Base-by-base conservation (phyloP, 2,329 filamentous ascomycete species). In the Geosmithia flava region DNA sequence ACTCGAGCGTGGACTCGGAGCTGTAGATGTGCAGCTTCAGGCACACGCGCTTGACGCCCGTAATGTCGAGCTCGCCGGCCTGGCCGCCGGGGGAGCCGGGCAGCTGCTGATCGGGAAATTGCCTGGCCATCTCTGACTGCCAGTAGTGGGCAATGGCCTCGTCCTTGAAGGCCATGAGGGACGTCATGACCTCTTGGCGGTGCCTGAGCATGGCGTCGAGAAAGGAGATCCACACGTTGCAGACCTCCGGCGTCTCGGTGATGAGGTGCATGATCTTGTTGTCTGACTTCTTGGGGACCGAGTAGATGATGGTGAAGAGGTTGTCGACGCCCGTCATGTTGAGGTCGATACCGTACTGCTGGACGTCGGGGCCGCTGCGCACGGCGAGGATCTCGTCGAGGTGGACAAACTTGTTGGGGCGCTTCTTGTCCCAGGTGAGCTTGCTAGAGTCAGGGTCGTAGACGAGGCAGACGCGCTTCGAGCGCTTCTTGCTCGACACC, bases 351-450 rank as follows among this genome's bases (percentile, higher is more conserved):
- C 87, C 84, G 61, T 95, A 95, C 61, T 95, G 91, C 49, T 86
- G 81, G 17, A 91, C 87, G 60, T 97, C 87, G 13, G 78, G 77
- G 17, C 87, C 89, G 33, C 83, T 80, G 52, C 90, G 82, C 45
- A 97, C 89, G 59, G 95, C 89, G 58, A 87, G 85, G 58, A 98
- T 91, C 62, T 97, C 89, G 58, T 98, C 93, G 53, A 98, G 87
- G 63, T 95, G 94, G 53, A 98, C 85, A 47, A 80, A 81, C 62
- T 96, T 97, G 20, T 81, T 78, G 1, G 85, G 82, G 37, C 87
- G 81, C 8, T 76, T 79, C 44, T 81, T 77, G 63, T 95, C 86
- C 91, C 91, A 97, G 23, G 77, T 85, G 20, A 98, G 86, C 63
- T 89, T 93, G 51, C 86, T 90, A 2, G 85, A 78, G 58, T 91